A percentile compares a stretch with the other conserved stretches of the same genome.
phyloP scores from a whole-genome alignment of 306 rosid species.

The Biancaea sappan region DNA sequence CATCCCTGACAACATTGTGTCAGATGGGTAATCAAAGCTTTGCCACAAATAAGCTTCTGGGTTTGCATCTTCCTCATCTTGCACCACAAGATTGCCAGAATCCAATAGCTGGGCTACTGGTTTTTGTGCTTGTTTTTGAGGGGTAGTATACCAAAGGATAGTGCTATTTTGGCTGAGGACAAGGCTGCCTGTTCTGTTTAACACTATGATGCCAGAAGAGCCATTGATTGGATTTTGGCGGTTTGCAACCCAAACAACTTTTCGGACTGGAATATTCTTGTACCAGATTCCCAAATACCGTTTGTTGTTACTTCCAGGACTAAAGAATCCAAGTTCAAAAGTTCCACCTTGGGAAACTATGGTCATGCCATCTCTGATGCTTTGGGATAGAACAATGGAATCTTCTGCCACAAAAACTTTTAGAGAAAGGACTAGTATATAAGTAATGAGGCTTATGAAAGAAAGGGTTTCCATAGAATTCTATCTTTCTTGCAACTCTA shows the following conservation, averaged over 20 bases:
- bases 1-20: conserved; percentile 50
- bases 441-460: background rate
- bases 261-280: conserved; percentile 23
- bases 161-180: background rate
- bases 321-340: conserved; percentile 55
- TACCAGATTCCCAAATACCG: conserved; percentile 57
- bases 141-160: conserved; percentile 26
- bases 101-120: conserved; percentile 36
- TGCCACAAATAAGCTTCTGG: conserved; percentile 36
- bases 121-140: background rate
- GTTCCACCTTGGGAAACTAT: conserved; percentile 35
- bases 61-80: background rate
- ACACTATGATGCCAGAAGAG: conserved; percentile 9
- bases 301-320: conserved; percentile 38
- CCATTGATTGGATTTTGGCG: conserved; percentile 36
- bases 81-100: conserved; percentile 35
- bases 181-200: conserved; percentile 15
- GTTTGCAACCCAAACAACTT: conserved; percentile 58
- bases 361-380: conserved; percentile 26
- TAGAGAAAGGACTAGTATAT: background rate
- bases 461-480: background rate
- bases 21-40: conserved; percentile 55
- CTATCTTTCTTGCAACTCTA: too few relatives aligned
- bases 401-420: conserved; percentile 7
- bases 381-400: conserved; percentile 23